Base-by-base conservation (phyloP, 805 yeast species). In the Suhomyces sp. region DNA sequence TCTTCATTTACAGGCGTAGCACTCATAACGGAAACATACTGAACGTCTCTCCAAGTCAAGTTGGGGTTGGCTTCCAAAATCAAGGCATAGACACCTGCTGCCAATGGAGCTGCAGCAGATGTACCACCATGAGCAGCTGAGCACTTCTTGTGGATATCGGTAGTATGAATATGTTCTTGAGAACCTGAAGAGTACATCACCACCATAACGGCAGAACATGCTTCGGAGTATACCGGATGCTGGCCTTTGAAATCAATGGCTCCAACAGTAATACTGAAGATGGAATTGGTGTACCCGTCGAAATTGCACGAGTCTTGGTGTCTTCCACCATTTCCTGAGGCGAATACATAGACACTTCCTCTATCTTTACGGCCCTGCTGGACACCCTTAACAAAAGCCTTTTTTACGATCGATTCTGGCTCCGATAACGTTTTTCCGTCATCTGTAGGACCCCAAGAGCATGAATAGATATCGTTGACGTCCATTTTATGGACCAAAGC, bases 401-500 rank as follows among this genome's bases (percentile, higher is more conserved):
- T 84, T 62, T 82, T 81, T 6, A 93, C 97, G 27, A 93, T 62
- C 33, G 73, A 67, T 23, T 89, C 88, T 0, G 99, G 99, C 3
- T 83, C 94, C 49, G 89, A 91, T 79, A 94, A 82, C 1, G 96
- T 82, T 52, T 69, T 77, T 0, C 99, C 99, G 67, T 93, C 89
- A 68, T 94, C 99, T 2, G 90, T 81, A 2, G 99, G 99, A 6
- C 99, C 99, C 99, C 99, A 94, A 3, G 97, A 90, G 69, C 99
- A 94, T 3, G 97, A 89, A 67, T 91, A 94, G 40, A 94, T 94
- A 68, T 94, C 97, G 69, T 94, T 94, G 26, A 83, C 81, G 56
- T 90, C 92, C 57, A 88, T 73, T 0, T 85, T 92, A 69, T 88
- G 87, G 36, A 88, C 78, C 77, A 94, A 74, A 1, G 98, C 88